phyloP scores from a whole-genome alignment of 2,329 filamentous ascomycete genomes.

The Ophiocordyceps camponoti-floridani region DNA sequence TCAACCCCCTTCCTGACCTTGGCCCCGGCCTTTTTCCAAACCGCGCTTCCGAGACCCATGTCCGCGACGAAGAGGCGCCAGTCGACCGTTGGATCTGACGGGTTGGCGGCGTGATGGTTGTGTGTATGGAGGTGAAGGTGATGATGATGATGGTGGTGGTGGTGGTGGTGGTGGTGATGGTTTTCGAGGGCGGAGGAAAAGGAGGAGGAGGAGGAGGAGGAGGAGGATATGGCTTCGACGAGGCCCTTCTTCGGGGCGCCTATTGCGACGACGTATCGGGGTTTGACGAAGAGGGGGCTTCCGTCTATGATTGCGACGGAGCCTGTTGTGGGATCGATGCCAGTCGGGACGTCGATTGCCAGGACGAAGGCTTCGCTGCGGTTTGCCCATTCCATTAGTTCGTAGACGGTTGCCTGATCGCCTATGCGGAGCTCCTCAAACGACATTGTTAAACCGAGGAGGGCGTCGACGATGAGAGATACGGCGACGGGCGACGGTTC shows the following conservation, averaged over 20 bases:
- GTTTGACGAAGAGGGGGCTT: conserved; percentile 59
- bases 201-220: conserved; percentile 27
- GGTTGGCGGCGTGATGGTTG: too few relatives aligned
- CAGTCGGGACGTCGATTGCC: conserved; percentile 80
- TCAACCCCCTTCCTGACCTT: conserved; percentile 70
- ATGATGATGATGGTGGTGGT: too few relatives aligned
- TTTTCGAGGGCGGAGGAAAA: conserved; percentile 5
- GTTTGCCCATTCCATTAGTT: conserved; percentile 88
- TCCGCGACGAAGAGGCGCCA: conserved; percentile 80
- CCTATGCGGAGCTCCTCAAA: conserved; percentile 77
- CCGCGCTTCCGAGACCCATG: conserved; percentile 64
- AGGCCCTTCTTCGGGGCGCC: conserved; percentile 77
- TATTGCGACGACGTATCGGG: conserved; percentile 68
- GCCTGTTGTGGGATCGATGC: conserved; percentile 65
- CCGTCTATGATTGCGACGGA: conserved; percentile 51
- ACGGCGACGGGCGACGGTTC: conserved; percentile 36
- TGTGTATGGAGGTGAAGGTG: too few relatives aligned
- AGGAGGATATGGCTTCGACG: conserved; percentile 52
- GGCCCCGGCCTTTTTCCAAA: conserved; percentile 72
- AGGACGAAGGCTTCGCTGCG: conserved; percentile 67
- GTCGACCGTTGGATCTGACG: too few relatives aligned
- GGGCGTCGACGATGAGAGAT: conserved; percentile 72
- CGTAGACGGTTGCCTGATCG: conserved; percentile 69
- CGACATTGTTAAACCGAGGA: conserved; percentile 70
- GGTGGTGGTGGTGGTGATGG: too few relatives aligned